Evolutionary conservation across 805 yeast species (phyloP).

Genomic region (Tetrapisispora phaffii): DNA sequence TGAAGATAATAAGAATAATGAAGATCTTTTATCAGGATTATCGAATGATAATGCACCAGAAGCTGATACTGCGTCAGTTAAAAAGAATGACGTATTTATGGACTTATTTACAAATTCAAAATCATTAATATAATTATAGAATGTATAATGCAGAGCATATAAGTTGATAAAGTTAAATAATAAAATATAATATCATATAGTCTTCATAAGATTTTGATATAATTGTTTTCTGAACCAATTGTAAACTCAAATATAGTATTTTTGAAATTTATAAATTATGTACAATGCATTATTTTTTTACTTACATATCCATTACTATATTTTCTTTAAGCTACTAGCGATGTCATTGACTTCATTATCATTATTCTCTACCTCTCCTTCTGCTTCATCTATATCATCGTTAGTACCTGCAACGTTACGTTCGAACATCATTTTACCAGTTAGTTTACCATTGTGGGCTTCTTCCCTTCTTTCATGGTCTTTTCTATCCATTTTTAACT

Average conservation of each 20-base stretch:
- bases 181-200: background rate
- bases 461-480: slow-evolving; percentile 40
- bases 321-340: background rate
- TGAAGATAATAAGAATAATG: slow-evolving; percentile 1
- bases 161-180: background rate
- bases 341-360: slow-evolving; percentile 10
- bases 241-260: background rate
- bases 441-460: slow-evolving; percentile 67
- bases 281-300: background rate
- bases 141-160: background rate
- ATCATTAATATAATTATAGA: slow-evolving; percentile 14
- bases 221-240: background rate
- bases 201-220: too few relatives aligned
- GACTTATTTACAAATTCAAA: slow-evolving; percentile 26
- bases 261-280: background rate
- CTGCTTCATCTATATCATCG: slow-evolving; percentile 40
- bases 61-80: slow-evolving; percentile 9
- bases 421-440: slow-evolving; percentile 87
- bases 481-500: slow-evolving; percentile 57
- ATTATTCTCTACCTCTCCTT: background rate
- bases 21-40: slow-evolving; percentile 6
- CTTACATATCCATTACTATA: background rate
- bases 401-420: slow-evolving; percentile 71
- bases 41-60: slow-evolving; percentile 3
- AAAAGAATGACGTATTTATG: slow-evolving; percentile 23